Evolutionary conservation across 805 yeast genomes (phyloP).

Genomic region (Phaffomyces thermotolerans): DNA sequence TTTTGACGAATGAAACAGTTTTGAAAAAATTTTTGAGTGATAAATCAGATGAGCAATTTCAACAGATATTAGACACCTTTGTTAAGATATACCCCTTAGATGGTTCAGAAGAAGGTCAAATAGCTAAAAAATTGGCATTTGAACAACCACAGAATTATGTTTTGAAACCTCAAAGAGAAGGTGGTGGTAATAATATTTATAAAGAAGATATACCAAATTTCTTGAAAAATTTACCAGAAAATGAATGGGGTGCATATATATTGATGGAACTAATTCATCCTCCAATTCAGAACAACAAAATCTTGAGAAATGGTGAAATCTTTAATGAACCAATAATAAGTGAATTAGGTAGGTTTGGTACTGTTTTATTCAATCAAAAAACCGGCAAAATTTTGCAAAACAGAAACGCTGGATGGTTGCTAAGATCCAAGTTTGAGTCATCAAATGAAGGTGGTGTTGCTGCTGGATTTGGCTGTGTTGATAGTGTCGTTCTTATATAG

Average conservation of each 20-base stretch:
- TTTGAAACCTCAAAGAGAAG: conserved; percentile 96
- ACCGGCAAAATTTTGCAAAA: conserved; percentile 52
- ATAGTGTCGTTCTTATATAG: conserved; percentile 53
- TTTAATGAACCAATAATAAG: conserved; percentile 72
- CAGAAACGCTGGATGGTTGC: conserved; percentile 72
- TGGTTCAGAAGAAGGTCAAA: conserved; percentile 49
- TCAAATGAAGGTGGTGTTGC: conserved; percentile 99
- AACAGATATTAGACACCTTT: conserved; percentile 49
- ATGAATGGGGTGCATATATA: conserved; percentile 84
- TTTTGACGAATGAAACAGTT: conserved; percentile 51
- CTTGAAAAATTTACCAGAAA: conserved; percentile 48
- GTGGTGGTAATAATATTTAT: conserved; percentile 95
- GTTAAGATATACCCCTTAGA: conserved; percentile 87
- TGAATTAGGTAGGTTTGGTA: conserved; percentile 89
- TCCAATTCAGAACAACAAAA: conserved; percentile 57
- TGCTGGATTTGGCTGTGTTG: conserved; percentile 97
- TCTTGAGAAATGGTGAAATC: conserved; percentile 59
- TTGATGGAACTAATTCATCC: conserved; percentile 92
- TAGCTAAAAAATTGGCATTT: conserved; percentile 61
- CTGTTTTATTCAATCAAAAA: conserved; percentile 63
- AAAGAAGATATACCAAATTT: conserved; percentile 78
- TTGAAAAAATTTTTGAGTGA: conserved; percentile 41
- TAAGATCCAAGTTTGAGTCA: conserved; percentile 80
- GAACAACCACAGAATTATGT: conserved; percentile 67
- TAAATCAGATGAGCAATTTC: conserved; percentile 20